A percentile compares a stretch with the other conserved stretches of the same genome.
These are phyloP conservation scores for Diaporthe velutina DNA, from an alignment of 2,329 filamentous ascomycete species.

Conservation along the genomic window DNA sequence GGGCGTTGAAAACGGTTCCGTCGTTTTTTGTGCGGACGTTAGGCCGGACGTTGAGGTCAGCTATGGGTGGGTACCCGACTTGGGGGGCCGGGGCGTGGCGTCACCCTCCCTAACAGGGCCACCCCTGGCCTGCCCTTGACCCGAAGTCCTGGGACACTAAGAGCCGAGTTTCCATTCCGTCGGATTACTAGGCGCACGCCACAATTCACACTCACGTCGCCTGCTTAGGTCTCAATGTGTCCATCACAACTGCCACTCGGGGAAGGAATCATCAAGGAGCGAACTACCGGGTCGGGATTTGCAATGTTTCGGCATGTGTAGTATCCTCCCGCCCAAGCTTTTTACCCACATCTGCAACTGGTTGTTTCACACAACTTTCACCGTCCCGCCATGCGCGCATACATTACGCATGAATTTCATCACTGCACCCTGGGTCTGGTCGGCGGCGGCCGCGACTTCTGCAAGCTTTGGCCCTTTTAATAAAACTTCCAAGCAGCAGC, in stretches of 20 bases:
- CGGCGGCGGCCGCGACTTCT: not conserved
- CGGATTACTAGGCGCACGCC: conserved; percentile 31
- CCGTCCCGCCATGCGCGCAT: conserved; percentile 10
- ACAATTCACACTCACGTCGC: conserved; percentile 1
- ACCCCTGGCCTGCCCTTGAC: conserved; percentile 26
- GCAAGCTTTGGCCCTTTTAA: not conserved
- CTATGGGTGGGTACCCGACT: conserved; percentile 30
- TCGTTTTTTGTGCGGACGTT: conserved; percentile 17
- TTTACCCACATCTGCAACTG: conserved; percentile 8
- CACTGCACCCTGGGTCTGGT: not conserved
- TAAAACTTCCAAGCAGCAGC: not conserved
- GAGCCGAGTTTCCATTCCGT: conserved; percentile 30
- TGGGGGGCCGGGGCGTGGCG: conserved; percentile 19
- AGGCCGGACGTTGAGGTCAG: conserved; percentile 26
- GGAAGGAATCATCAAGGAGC: not conserved
- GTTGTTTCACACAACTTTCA: conserved; percentile 2
- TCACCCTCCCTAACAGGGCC: conserved; percentile 28
- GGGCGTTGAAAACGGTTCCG: conserved; percentile 14
- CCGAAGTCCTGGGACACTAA: conserved; percentile 31
- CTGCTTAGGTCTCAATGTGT: not conserved
- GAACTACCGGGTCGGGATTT: not conserved
- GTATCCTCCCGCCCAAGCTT: not conserved
- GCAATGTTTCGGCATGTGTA: not conserved
- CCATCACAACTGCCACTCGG: not conserved
- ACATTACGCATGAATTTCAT: conserved; percentile 26